Evolutionary conservation across 1,284 basidiomycete genomes (phyloP), one percentile per base, ranked within the genome.

Genomic region (Ustilago crameri): DNA sequence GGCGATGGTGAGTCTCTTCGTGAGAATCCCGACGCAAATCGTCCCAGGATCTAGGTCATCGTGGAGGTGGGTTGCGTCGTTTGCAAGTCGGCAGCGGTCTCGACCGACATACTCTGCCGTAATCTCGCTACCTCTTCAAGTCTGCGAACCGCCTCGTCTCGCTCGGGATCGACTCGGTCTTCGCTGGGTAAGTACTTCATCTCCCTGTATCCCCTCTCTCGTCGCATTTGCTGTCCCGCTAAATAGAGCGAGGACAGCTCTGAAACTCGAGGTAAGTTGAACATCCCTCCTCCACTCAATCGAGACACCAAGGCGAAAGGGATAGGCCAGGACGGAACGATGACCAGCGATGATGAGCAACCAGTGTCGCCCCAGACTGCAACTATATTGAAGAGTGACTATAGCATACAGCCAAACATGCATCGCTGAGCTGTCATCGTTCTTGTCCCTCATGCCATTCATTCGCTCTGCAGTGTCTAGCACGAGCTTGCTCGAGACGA

Each of bases 321-420:
- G 27, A 14, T n/a, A 37, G 7, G 30, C 30, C 12, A 12, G 37
- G 22, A 26, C 17, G 17, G 34, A 49, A 56, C 50, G 51, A 58
- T 44, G 61, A 56, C 8, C 48, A 60, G 65, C 71, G 49, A 61
- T 48, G 71, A 74, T 69, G 71, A 74, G 71, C 56, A 68, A 56
- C 54, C 61, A 69, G 65, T 74, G 71, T 74, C 71, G 71, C 71
- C 71, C 71, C 71, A 74, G 62, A 68, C 71, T 74, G 71, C 70
- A 74, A 74, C 45, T 64, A 17, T 60, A 69, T 74, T 74, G 71
- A 69, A 65, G 71, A 74, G 53, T 61, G 64, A 68, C 65, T 68
- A 65, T 61, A 47, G 64, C 69, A 74, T 64, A 74, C 56, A 74
- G 57, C 71, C 71, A 74, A 69, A 73, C 57, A 74, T 72, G 69